Percentiles rank a stretch among this genome's conserved stretches.
phyloP scores from a whole-genome alignment of 208 protist species.

The Phytomonas sp. region DNA sequence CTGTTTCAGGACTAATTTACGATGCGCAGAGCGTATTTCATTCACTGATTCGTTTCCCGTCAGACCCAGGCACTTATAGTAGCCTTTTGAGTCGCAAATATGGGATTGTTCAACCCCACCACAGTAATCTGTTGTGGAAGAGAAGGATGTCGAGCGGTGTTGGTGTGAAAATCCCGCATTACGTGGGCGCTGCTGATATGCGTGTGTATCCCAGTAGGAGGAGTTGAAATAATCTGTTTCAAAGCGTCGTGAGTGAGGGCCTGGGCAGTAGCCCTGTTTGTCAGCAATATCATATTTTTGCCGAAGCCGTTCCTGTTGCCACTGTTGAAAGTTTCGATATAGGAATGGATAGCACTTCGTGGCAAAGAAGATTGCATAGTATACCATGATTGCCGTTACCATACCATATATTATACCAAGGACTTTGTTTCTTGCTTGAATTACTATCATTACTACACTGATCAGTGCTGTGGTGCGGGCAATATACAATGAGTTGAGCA shows the following conservation, averaged over 20 bases:
- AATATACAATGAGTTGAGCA: constrained; percentile 68
- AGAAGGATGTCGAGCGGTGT: too few relatives aligned
- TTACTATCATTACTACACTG: background rate
- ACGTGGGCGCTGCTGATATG: constrained; percentile 30
- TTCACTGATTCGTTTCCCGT: constrained; percentile 73
- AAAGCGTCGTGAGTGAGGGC: constrained; percentile 40
- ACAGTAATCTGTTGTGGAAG: background rate
- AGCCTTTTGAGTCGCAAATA: constrained; percentile 48
- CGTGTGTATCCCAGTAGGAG: constrained; percentile 77
- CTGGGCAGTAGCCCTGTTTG: constrained; percentile 41
- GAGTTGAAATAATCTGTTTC: constrained; percentile 66
- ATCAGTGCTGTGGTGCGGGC: constrained; percentile 39
- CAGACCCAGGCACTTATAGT: constrained; percentile 63
- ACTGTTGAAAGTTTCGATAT: constrained; percentile 43
- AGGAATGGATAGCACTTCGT: constrained; percentile 43
- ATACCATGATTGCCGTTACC: constrained; percentile 29
- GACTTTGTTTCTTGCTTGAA: constrained; percentile 41
- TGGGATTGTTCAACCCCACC: background rate
- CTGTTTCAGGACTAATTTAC: constrained; percentile 54
- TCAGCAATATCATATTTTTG: constrained; percentile 25
- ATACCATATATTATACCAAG: constrained; percentile 44
- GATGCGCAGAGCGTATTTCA: constrained; percentile 84
- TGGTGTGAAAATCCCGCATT: background rate
- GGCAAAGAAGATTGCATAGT: constrained; percentile 63
- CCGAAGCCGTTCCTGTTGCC: constrained; percentile 31